Base-by-base conservation (phyloP, 2,329 filamentous ascomycete genomes). In the Hypomyces perniciosus region DNA sequence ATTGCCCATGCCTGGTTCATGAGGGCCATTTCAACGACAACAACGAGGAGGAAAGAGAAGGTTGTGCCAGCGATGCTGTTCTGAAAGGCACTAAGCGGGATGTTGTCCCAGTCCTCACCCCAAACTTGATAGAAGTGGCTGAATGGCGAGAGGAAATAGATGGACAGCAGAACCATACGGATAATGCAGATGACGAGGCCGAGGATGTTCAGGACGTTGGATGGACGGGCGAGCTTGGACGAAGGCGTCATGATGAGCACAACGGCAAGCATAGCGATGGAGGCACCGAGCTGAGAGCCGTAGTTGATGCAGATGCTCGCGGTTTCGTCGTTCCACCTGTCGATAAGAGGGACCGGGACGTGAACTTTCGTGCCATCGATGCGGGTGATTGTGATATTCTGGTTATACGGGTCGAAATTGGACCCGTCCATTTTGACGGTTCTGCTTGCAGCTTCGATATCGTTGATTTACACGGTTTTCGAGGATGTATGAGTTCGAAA, bases 241-340 rank as follows among this genome's bases (percentile, higher is more conserved):
- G 72, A 65, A 20, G 80, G 80, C 0, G 87, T 90, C 65, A 91
- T 76, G 52, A 85, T 61, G 8, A 90, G 68, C 3, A 91, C 71
- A 30, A 86, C 73, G 40, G 85, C 58, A 13, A 91, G 71, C 61
- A 90, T 79, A 54, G 85, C 68, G 51, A 84, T 56, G 43, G 79
- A 81, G 27, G 85, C 81, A 30, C 88, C 88, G 46, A 90, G 74
- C 64, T 92, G 87, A 13, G 78, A 70, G 47, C 80, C 84, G 63
- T 85, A 88, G 68, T 83, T 85, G 72, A 88, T 81, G 62, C 63
- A 64, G 28, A 69, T 64, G 59, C 64, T 68, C 55, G 66, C 53
- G 38, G 65, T 62, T 30, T 63, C 61, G 27, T 59, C 55, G 54
- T 65, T 67, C 46, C 64, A 58, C 27, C 44, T 37, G 55, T 74